These are phyloP conservation scores for Ormosia emarginata DNA, from an alignment of 306 rosid species.

Conservation along the genomic window DNA sequence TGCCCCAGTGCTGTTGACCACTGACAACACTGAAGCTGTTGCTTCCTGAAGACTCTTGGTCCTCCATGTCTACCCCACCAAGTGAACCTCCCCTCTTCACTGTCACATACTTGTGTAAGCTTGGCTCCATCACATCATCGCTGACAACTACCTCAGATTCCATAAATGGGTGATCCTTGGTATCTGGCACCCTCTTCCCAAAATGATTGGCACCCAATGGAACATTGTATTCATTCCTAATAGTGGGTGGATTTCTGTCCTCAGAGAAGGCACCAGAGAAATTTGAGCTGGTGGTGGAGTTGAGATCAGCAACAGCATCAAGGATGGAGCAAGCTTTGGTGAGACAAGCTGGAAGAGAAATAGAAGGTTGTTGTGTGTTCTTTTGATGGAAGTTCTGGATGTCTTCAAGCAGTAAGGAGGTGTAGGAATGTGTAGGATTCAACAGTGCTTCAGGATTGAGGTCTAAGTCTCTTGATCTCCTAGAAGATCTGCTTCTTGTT, in stretches of 20 bases:
- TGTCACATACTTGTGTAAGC: slow-evolving; percentile 92
- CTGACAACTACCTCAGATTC: slow-evolving; percentile 69
- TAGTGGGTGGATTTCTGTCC: slow-evolving; percentile 36
- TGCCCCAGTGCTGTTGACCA: slow-evolving; percentile 48
- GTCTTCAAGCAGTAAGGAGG: slow-evolving; percentile 73
- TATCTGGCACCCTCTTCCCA: slow-evolving; percentile 25
- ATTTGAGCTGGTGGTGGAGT: slow-evolving; percentile 62
- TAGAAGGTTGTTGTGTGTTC: slow-evolving; percentile 38
- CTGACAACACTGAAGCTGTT: slow-evolving; percentile 65
- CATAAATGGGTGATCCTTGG: slow-evolving; percentile 66
- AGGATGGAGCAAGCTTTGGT: slow-evolving; percentile 90
- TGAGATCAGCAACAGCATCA: slow-evolving; percentile 95
- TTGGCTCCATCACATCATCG: slow-evolving; percentile 86
- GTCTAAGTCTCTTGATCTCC: slow-evolving; percentile 86
- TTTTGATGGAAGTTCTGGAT: slow-evolving; percentile 91
- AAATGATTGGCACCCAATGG: slow-evolving; percentile 2
- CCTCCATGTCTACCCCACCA: slow-evolving; percentile 61
- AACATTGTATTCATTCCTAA: slow-evolving; percentile 37
- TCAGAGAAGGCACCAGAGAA: slow-evolving; percentile 45
- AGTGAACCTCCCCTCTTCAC: slow-evolving; percentile 67
- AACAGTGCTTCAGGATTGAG: slow-evolving; percentile 53
- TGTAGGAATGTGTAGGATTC: slow-evolving; percentile 55
- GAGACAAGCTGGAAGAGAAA: slow-evolving; percentile 82
- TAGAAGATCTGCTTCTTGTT: slow-evolving; percentile 79
- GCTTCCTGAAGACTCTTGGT: slow-evolving; percentile 90